Evolutionary conservation across 83 land plant species (phyloP).

Genomic region (Picea abies): DNA sequence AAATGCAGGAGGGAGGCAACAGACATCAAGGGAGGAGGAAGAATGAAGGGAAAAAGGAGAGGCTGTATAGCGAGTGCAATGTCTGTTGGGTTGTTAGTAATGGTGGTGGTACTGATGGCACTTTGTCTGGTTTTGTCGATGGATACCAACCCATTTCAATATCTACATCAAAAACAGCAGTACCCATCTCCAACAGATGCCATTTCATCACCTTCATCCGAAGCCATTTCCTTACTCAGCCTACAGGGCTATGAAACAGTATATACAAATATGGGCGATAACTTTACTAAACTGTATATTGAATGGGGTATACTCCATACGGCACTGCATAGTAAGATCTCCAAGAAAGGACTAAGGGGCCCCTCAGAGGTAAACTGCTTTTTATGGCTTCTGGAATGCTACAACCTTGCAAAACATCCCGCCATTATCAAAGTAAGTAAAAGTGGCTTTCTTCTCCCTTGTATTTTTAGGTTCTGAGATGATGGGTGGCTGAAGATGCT

Average conservation of each 20-base stretch:
- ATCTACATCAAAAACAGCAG: neutral
- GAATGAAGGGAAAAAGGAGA: neutral
- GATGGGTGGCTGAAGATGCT: neutral
- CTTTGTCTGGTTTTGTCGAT: neutral
- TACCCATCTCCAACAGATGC: constrained; percentile 8
- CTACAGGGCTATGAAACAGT: neutral
- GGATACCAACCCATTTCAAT: neutral
- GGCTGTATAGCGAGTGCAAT: neutral
- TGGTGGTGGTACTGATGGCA: neutral
- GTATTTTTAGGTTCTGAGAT: neutral
- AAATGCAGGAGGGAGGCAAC: neutral
- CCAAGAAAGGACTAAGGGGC: constrained; percentile 1
- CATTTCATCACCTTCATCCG: neutral
- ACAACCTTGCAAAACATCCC: constrained; percentile 8
- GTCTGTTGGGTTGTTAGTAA: neutral
- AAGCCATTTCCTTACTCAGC: neutral
- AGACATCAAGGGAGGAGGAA: neutral
- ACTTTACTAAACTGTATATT: constrained; percentile 4
- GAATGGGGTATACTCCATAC: neutral
- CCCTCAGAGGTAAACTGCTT: constrained; percentile 1
- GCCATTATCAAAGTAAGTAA: neutral
- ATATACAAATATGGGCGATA: neutral
- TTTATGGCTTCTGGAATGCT: constrained; percentile 7
- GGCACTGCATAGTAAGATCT: neutral
- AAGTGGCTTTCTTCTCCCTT: neutral